phyloP scores from a whole-genome alignment of 441 rosid species.

The Daphne laureola region DNA sequence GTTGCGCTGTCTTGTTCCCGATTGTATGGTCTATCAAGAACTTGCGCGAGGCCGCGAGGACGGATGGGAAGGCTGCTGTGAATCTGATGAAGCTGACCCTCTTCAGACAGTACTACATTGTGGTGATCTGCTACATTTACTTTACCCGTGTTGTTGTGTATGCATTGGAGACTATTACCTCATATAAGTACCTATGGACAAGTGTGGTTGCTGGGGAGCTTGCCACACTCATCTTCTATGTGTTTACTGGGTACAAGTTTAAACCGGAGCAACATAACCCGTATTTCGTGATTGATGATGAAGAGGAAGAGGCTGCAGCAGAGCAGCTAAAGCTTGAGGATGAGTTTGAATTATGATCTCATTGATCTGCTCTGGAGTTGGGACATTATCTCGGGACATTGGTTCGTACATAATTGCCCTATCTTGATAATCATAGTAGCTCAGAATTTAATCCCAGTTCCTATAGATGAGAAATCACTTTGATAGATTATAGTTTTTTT shows the following conservation, averaged over 20 bases:
- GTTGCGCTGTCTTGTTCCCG: slow-evolving; percentile 88
- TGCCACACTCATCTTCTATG: slow-evolving; percentile 77
- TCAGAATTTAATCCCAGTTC: too few relatives aligned
- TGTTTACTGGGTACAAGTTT: slow-evolving; percentile 79
- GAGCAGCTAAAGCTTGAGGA: slow-evolving; percentile 90
- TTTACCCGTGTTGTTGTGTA: slow-evolving; percentile 86
- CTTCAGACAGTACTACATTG: slow-evolving; percentile 90
- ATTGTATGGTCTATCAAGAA: slow-evolving; percentile 97
- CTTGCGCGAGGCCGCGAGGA: slow-evolving; percentile 79
- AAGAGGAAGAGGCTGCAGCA: slow-evolving; percentile 96
- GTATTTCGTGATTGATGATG: slow-evolving; percentile 82
- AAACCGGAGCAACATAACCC: slow-evolving; percentile 92
- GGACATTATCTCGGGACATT: too few relatives aligned
- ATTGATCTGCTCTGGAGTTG: slow-evolving; percentile 9
- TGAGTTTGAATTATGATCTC: slow-evolving; percentile 61
- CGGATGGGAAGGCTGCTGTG: slow-evolving; percentile 88
- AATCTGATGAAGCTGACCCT: slow-evolving; percentile 82
- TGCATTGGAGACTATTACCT: slow-evolving; percentile 78
- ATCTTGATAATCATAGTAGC: too few relatives aligned
- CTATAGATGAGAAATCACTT: too few relatives aligned
- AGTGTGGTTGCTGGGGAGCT: slow-evolving; percentile 79
- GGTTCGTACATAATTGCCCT: too few relatives aligned
- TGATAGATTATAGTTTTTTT: too few relatives aligned
- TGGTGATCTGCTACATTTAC: slow-evolving; percentile 89
- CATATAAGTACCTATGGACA: slow-evolving; percentile 76